Percentiles rank a stretch among this genome's conserved stretches.
phyloP scores from a whole-genome alignment of 768 basidiomycete species.

The Suillus alpinus region DNA sequence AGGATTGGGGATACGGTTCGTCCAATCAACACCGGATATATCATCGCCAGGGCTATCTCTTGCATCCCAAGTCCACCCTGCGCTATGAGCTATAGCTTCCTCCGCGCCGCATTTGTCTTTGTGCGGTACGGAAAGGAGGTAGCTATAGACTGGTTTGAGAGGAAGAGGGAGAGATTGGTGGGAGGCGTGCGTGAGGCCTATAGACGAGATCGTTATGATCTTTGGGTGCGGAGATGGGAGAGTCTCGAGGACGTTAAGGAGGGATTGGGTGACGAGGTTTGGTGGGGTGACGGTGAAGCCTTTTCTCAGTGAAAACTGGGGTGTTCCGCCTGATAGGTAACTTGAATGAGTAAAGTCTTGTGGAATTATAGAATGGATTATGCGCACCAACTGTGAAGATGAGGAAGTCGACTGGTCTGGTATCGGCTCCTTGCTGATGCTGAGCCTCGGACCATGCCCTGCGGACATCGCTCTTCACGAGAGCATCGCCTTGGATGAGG shows the following conservation, averaged over 20 bases:
- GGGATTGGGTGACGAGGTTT: conserved; percentile 56
- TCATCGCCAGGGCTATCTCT: conserved; percentile 39
- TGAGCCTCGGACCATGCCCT: conserved; percentile 49
- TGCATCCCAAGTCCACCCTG: conserved; percentile 52
- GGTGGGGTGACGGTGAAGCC: conserved; percentile 49
- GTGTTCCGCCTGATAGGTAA: conserved; percentile 40
- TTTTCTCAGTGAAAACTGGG: conserved; percentile 43
- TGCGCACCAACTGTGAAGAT: conserved; percentile 61
- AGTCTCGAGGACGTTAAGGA: conserved; percentile 56
- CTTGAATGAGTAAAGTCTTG: conserved; percentile 3
- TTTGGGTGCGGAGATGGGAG: conserved; percentile 47
- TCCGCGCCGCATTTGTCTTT: conserved; percentile 64
- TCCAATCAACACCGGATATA: conserved; percentile 48
- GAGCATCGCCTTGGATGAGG: conserved; percentile 60
- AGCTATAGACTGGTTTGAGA: conserved; percentile 48
- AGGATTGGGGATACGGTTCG: conserved; percentile 32
- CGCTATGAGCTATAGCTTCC: conserved; percentile 43
- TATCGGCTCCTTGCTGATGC: conserved; percentile 15
- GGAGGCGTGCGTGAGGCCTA: conserved; percentile 47
- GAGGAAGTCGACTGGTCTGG: conserved; percentile 46
- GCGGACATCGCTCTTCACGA: conserved; percentile 48
- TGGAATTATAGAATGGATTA: neutral
- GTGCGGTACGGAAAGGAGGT: conserved; percentile 45
- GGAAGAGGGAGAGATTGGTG: conserved; percentile 45
- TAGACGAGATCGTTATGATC: conserved; percentile 53